phyloP scores from a whole-genome alignment of 1,139 yeast genomes.

The Pichia sp. region DNA sequence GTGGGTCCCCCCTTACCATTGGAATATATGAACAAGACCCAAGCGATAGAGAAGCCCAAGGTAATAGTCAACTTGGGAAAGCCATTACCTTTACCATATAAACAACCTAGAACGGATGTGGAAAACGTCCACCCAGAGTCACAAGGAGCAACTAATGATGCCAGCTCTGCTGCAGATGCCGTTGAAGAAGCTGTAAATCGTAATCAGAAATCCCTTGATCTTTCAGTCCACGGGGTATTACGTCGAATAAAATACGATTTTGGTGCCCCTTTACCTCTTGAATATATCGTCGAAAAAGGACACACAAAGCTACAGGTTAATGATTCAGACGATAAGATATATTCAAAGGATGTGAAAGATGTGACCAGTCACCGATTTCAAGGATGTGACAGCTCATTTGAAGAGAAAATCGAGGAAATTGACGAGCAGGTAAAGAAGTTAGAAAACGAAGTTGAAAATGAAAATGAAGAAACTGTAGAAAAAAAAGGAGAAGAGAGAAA shows the following conservation, averaged over 20 bases:
- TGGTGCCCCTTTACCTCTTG: slow-evolving; percentile 7
- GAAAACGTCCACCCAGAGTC: background rate
- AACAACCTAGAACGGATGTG: no score
- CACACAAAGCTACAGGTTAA: background rate
- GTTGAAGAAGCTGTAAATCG: background rate
- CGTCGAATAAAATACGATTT: background rate
- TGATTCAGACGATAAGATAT: background rate
- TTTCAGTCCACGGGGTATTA: no score
- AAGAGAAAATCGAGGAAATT: background rate
- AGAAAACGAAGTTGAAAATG: background rate
- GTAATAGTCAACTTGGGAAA: slow-evolving; percentile 4
- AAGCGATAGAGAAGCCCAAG: background rate
- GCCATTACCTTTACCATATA: slow-evolving; percentile 10
- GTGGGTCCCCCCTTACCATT: no score
- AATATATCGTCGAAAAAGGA: background rate
- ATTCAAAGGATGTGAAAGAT: background rate
- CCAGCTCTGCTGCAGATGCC: background rate
- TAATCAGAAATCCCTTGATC: no score
- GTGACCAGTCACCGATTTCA: background rate
- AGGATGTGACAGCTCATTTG: background rate
- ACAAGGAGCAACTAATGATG: background rate
- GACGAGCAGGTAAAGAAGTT: background rate
- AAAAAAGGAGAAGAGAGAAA: no score
- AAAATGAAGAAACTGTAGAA: background rate
- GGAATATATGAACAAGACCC: no score